phyloP scores from a whole-genome alignment of 306 rosid genomes.

The Glycine tomentella region DNA sequence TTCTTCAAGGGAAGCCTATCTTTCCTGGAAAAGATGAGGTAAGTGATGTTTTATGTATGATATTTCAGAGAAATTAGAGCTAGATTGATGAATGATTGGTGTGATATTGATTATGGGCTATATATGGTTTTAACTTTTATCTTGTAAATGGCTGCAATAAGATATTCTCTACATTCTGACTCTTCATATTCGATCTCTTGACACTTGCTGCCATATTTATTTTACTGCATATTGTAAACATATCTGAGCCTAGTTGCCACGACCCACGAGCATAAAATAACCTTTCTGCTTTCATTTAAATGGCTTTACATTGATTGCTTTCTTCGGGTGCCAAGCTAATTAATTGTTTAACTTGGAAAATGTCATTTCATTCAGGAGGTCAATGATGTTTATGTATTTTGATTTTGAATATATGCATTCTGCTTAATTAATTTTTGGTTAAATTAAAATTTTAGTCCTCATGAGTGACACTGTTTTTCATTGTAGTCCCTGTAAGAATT shows the following conservation, averaged over 20 bases:
- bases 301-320: slow-evolving; percentile 15
- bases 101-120: slow-evolving; percentile 5
- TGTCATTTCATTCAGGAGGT: slow-evolving; percentile 22
- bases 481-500: background rate
- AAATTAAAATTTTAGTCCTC: background rate
- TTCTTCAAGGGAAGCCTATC: slow-evolving; percentile 71
- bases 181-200: background rate
- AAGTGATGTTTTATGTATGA: slow-evolving; percentile 32
- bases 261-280: background rate
- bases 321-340: background rate
- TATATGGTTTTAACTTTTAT: slow-evolving; percentile 12
- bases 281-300: background rate
- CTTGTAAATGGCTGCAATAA: slow-evolving; percentile 1
- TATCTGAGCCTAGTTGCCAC: background rate
- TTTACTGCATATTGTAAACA: background rate
- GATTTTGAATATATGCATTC: background rate
- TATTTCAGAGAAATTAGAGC: slow-evolving; percentile 9
- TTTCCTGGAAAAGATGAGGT: slow-evolving; percentile 83
- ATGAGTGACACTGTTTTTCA: background rate
- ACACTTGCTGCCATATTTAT: background rate
- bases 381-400: background rate
- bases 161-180: background rate
- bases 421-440: background rate
- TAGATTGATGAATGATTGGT: slow-evolving; percentile 13
- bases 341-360: background rate